Conservation (phyloP, 148 eudicot species). For the Drosera capensis region DNA sequence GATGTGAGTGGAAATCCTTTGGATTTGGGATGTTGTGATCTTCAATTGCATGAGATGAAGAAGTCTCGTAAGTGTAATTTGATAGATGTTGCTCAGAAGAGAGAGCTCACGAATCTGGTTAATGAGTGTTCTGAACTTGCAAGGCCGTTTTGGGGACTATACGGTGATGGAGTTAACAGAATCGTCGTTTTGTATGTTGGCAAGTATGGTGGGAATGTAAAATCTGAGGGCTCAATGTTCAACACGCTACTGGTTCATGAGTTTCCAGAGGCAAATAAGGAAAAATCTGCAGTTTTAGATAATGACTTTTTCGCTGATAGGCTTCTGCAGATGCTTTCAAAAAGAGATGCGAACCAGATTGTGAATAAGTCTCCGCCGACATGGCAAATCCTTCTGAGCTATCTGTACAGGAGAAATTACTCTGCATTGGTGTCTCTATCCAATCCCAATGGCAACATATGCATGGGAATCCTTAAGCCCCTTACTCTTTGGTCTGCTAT, state of each 20-base stretch:
- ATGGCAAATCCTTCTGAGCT: constrained; percentile 74
- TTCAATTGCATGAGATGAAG: constrained; percentile 42
- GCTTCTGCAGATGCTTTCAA: constrained; percentile 45
- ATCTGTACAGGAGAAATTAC: constrained; percentile 43
- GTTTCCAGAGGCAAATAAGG: constrained; percentile 15
- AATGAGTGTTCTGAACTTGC: constrained; percentile 13
- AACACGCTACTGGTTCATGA: constrained; percentile 35
- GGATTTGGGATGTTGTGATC: constrained; percentile 65
- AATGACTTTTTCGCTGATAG: constrained; percentile 36
- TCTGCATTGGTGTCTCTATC: constrained; percentile 44
- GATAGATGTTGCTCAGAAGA: constrained; percentile 7
- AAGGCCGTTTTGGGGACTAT: constrained; percentile 9
- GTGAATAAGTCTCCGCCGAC: constrained; percentile 26
- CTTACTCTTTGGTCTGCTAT: constrained; percentile 49
- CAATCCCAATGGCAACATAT: constrained; percentile 28
- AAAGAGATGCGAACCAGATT: constrained; percentile 22
- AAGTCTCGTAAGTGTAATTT: constrained; percentile 8
- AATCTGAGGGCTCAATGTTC: constrained; percentile 7
- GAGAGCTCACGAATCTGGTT: constrained; percentile 14
- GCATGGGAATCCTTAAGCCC: constrained; percentile 51
- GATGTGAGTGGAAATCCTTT: constrained; percentile 68
- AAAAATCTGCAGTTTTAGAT: constrained; percentile 17
- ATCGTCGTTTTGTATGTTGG: constrained; percentile 35
- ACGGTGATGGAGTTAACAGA: constrained; percentile 25
- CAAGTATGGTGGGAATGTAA: constrained; percentile 13